Base-by-base conservation (phyloP, 495 filamentous ascomycete species). In the Jackrogersella minutella region DNA sequence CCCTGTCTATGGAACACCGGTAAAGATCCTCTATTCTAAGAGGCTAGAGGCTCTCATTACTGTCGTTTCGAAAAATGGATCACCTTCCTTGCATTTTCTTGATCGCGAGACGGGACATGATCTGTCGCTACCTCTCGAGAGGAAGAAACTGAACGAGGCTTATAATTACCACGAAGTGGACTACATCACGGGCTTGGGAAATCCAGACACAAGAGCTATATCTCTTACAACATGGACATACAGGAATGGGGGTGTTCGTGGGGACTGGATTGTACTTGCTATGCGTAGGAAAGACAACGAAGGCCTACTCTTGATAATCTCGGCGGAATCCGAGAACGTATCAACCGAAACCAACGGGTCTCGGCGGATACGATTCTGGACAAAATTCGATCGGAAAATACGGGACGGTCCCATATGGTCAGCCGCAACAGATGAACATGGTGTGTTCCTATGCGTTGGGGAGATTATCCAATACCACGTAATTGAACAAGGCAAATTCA, bases 11-110 rank as follows among this genome's bases (percentile, higher is more conserved):
- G 82, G 82, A 2, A 84, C 83, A 1, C 86, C 87, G 11, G 76
- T 75, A 4, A 83, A 81, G 36, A 63, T 89, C 0, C 57, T 88
- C 10, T 88, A 86, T 69, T 86, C 82, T 2, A 74, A 78, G 9
- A 66, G 65, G 26, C 76, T 87, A 4, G 74, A 80, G 3, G 79
- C 81, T 58, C 77, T 90, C 2, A 76, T 89, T 33, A 81, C 80
- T 0, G 85, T 82, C 1, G 79, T 85, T 3, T 73, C 68, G 13
- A 72, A 74, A 16, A 62, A 73, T 28, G 71, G 76, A 2, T 62
- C 58, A 49, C 73, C 79, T 13, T 79, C 73, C 19, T 63, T 81
- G 59, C 70, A 68, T 60, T 86, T 86, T 59, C 64, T 84, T 14
- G 78, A 86, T 58, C 80, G 79, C 1, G 74, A 76, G 17, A 83